phyloP scores from a whole-genome alignment of 192 early-diverging fungal species.

The Entomortierella lignicola region DNA sequence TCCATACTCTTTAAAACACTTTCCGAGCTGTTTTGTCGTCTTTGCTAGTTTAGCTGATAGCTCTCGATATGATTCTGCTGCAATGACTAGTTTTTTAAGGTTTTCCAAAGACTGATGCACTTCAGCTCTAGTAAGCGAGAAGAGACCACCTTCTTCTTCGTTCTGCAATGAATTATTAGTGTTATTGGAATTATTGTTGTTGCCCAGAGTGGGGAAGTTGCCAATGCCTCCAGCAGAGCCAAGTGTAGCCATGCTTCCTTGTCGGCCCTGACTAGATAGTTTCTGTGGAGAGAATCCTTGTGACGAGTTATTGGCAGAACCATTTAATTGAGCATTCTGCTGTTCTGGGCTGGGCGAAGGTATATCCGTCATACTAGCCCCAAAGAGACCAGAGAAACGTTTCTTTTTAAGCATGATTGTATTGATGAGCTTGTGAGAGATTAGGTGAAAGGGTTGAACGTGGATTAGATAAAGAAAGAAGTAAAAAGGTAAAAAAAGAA shows the following conservation, averaged over 20 bases:
- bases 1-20: constrained; percentile 56
- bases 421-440: too few relatives aligned
- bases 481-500: not conserved
- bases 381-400: constrained; percentile 46
- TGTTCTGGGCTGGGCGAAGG: constrained; percentile 42
- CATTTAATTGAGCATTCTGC: not conserved
- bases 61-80: constrained; percentile 55
- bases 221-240: constrained; percentile 4
- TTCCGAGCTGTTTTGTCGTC: constrained; percentile 50
- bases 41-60: constrained; percentile 47
- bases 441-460: too few relatives aligned
- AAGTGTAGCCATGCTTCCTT: constrained; percentile 20
- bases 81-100: constrained; percentile 53
- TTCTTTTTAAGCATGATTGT: constrained; percentile 42
- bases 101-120: constrained; percentile 46
- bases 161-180: too few relatives aligned
- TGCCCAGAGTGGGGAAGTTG: not conserved
- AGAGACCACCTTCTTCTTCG: not conserved
- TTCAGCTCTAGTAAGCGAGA: constrained; percentile 27
- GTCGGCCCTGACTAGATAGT: constrained; percentile 38
- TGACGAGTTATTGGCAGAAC: not conserved
- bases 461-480: too few relatives aligned
- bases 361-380: constrained; percentile 35
- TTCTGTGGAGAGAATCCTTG: constrained; percentile 11
- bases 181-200: not conserved